A percentile compares a stretch with the other conserved stretches of the same genome.
phyloP scores from a whole-genome alignment of 768 basidiomycete species.

The Lactarius quietus region DNA sequence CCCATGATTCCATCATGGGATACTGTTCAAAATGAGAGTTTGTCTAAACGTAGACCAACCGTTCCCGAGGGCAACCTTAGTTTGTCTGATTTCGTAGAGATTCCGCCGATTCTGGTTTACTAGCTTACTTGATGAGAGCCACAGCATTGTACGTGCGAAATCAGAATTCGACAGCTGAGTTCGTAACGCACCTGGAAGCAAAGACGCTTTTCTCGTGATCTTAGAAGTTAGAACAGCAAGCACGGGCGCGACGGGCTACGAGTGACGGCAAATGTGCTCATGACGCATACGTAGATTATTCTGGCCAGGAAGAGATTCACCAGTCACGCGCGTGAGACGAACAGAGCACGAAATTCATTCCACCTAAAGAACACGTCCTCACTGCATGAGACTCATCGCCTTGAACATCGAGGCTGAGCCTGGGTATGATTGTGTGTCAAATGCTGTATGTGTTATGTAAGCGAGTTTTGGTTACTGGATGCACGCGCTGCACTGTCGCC shows the following conservation, averaged over 20 bases:
- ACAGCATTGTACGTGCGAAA: not conserved
- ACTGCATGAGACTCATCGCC: not conserved
- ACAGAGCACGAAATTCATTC: too few relatives aligned
- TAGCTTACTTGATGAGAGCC: not conserved
- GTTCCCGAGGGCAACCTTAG: conserved; percentile 6
- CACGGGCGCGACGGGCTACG: not conserved
- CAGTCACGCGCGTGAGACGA: not conserved
- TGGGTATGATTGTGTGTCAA: not conserved
- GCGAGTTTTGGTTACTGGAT: conserved; percentile 9
- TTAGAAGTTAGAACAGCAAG: not conserved
- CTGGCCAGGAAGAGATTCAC: not conserved
- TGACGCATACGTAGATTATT: not conserved
- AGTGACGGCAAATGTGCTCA: not conserved
- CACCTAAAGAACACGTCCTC: not conserved
- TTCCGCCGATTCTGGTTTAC: not conserved
- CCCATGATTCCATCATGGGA: conserved; percentile 4
- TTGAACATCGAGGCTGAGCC: not conserved
- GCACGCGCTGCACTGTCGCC: not conserved
- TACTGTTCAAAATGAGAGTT: not conserved
- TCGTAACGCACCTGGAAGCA: not conserved
- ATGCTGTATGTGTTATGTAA: conserved; percentile 10
- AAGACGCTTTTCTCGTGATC: not conserved
- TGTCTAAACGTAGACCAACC: conserved; percentile 3
- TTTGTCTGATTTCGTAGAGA: conserved; percentile 4
- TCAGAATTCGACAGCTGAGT: conserved; percentile 3